Base-by-base conservation (phyloP, 192 early-diverging fungal genomes). In the Coemansia sp. region DNA sequence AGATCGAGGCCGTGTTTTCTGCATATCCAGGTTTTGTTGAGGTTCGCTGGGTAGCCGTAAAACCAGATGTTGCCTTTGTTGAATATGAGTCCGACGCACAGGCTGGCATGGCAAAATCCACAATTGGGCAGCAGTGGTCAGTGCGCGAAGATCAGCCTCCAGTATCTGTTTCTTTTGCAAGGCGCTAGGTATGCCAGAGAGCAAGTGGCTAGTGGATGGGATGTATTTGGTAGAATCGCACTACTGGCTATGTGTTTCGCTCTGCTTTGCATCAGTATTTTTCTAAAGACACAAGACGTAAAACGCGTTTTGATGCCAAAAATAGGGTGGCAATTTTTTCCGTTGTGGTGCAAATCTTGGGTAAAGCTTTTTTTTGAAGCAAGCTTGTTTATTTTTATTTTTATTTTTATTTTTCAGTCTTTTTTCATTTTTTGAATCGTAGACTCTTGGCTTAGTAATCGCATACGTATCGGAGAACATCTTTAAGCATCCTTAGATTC, bases 1-100 rank as follows among this genome's bases (percentile, higher is more conserved):
- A 87, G 30, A 97, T 99, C 74, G 82, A 90, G 68, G 85, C 33
- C 23, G 59, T 59, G 10, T 75, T 79, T 67, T 56, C 46, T 23
- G 84, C 75, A 52, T 89, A 87, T 72, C 88, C 90, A 45, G 95
- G 95, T 7, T 95, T 95, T 86, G 93, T 92, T 63, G 97, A 99
- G 85, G 94, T 98, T 28, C 94, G 97, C 79, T 85, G 92, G 67
- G 91, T 99, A 10, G 90, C 93, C 7, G 89, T 91, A 68, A 94
- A 94, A 71, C 89, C 87, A 66, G 93, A 91, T 31, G 93, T 98
- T 74, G 95, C 95, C 0, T 99, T 99, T 84, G 94, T 98, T 45
- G 95, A 98, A 78, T 99, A 94, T 74, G 92, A 91, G 29, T 85
- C 84, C n/a, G 97, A 96, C 33, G 64, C 82, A 15, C 91, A 93